A percentile compares a stretch with the other conserved stretches of the same genome.
Evolutionary conservation across 306 rosid genomes (phyloP).

Genomic region (apple (Malus domestica)): DNA sequence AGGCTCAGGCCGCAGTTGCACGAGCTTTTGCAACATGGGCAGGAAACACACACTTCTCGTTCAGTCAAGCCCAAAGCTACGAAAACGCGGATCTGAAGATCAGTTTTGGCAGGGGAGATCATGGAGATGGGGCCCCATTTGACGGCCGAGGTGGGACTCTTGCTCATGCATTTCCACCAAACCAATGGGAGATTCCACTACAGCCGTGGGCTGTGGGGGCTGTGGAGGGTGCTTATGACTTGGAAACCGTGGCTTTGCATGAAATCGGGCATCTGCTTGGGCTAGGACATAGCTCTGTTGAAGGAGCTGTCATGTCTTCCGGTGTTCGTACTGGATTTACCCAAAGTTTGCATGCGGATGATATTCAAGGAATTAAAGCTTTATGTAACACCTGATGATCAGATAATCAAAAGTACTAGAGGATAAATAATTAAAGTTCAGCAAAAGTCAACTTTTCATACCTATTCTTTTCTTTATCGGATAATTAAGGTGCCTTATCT

Average conservation of each 20-base stretch:
- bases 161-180: slow-evolving; percentile 23
- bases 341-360: slow-evolving; percentile 19
- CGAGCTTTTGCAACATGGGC: slow-evolving; percentile 29
- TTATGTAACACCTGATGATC: slow-evolving; percentile 1
- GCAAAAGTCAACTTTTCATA: too few relatives aligned
- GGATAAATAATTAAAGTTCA: too few relatives aligned
- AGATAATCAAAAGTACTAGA: background rate
- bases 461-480: too few relatives aligned
- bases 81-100: slow-evolving; percentile 4
- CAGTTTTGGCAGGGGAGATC: slow-evolving; percentile 9
- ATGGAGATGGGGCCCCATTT: slow-evolving; percentile 20
- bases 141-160: slow-evolving; percentile 6
- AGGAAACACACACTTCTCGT: slow-evolving; percentile 5
- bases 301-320: slow-evolving; percentile 18
- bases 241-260: slow-evolving; percentile 29
- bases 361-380: slow-evolving; percentile 25
- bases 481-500: too few relatives aligned
- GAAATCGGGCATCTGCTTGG: slow-evolving; percentile 35
- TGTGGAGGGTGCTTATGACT: background rate
- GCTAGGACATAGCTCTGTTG: slow-evolving; percentile 23
- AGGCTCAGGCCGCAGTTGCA: background rate
- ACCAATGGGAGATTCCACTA: slow-evolving; percentile 28
- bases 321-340: background rate
- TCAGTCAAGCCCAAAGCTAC: background rate
- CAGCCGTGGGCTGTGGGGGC: slow-evolving; percentile 10